phyloP scores from a whole-genome alignment of 2,329 filamentous ascomycete genomes.

The Cercospora sp. region DNA sequence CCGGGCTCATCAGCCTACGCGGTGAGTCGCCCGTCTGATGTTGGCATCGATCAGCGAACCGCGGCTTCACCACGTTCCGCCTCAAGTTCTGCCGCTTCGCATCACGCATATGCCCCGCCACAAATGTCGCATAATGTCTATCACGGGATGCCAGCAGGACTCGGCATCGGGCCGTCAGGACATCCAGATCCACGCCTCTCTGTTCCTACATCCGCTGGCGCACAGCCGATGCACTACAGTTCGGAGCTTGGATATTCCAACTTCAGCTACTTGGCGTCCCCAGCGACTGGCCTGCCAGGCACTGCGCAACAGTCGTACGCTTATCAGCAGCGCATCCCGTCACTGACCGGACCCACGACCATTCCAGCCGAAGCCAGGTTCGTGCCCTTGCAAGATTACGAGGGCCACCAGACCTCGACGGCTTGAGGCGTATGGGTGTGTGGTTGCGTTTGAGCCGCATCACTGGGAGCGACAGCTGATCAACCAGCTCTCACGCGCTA shows the following conservation, averaged over 20 bases:
- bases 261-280: conserved; percentile 35
- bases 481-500: conserved; percentile 24
- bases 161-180: conserved; percentile 40
- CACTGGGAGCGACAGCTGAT: conserved; percentile 22
- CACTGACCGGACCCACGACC: conserved; percentile 32
- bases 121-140: conserved; percentile 36
- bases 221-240: conserved; percentile 37
- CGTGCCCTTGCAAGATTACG: conserved; percentile 41
- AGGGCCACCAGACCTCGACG: conserved; percentile 35
- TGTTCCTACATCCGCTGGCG: conserved; percentile 35
- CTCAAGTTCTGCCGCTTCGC: conserved; percentile 36
- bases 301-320: conserved; percentile 34
- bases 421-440: conserved; percentile 27
- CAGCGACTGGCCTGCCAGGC: conserved; percentile 36
- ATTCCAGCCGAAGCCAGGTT: conserved; percentile 37
- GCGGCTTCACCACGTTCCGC: conserved; percentile 37
- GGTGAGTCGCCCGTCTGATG: conserved; percentile 48
- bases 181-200: conserved; percentile 43
- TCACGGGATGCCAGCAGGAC: conserved; percentile 36
- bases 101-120: conserved; percentile 36
- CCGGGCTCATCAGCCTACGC: conserved; percentile 33
- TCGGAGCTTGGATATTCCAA: conserved; percentile 34
- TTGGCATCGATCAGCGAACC: conserved; percentile 47
- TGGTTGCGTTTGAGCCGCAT: conserved; percentile 26
- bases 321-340: conserved; percentile 34